A percentile compares a stretch with the other conserved stretches of the same genome.
These are phyloP conservation scores for Suaeda aralocaspica DNA, from an alignment of 148 eudicot genomes.

Conservation along the genomic window DNA sequence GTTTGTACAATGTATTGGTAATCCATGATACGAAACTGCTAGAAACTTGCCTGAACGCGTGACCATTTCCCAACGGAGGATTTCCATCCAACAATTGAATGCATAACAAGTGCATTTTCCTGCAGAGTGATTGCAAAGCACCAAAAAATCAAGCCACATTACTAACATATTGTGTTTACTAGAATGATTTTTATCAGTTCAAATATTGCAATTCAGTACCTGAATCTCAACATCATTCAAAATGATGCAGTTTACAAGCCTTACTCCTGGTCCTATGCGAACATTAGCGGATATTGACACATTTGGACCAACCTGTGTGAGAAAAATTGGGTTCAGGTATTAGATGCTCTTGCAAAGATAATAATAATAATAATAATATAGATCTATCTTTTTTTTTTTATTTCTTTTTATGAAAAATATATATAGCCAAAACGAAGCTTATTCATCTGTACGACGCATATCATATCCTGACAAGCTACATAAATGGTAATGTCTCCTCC, in stretches of 20 bases:
- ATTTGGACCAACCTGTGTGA: constrained; percentile 75
- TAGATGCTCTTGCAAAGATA: neutral
- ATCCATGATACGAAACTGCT: neutral
- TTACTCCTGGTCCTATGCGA: constrained; percentile 70
- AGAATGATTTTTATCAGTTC: neutral
- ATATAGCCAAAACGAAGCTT: neutral
- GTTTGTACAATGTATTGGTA: no score
- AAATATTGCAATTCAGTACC: constrained; percentile 33
- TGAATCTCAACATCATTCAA: constrained; percentile 77
- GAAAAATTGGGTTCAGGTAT: neutral
- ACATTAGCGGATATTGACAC: constrained; percentile 77
- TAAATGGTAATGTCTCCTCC: neutral
- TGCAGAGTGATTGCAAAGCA: constrained; percentile 23
- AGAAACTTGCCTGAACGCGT: constrained; percentile 66
- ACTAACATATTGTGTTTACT: neutral
- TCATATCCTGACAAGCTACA: neutral
- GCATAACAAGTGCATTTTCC: constrained; percentile 91
- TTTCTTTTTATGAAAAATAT: no score
- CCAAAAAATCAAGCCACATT: neutral
- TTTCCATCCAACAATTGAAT: constrained; percentile 87
- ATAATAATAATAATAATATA: no score
- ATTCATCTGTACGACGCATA: neutral
- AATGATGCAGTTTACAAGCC: constrained; percentile 72
- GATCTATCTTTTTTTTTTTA: no score
- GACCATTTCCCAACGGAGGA: constrained; percentile 88